A percentile compares a stretch with the other conserved stretches of the same genome.
These are phyloP conservation scores for Silene coronaria DNA, from an alignment of 179 eudicot genomes.

Conservation along the genomic window DNA sequence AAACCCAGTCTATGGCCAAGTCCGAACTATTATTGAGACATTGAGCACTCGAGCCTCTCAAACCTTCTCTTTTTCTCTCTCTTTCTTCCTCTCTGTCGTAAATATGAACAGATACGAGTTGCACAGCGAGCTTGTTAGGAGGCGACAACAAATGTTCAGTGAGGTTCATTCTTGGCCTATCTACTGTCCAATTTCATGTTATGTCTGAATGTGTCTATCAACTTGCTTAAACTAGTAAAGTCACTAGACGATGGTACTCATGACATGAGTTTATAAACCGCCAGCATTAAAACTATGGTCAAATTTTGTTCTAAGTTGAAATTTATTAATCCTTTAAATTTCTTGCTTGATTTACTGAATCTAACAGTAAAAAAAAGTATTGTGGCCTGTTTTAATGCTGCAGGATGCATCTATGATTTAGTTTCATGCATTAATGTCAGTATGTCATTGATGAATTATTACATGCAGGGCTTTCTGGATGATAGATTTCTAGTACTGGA, in stretches of 20 bases:
- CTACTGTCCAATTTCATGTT: not conserved
- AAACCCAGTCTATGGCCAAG: not conserved
- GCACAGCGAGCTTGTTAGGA: not conserved
- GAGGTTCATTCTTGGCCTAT: conserved; percentile 17
- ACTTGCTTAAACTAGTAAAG: too few relatives aligned
- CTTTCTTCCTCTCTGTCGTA: not conserved
- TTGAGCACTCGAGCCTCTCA: not conserved
- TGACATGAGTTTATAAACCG: too few relatives aligned
- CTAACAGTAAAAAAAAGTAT: not conserved
- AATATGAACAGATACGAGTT: not conserved
- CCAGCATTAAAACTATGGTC: not conserved
- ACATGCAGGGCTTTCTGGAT: conserved; percentile 14
- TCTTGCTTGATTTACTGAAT: not conserved
- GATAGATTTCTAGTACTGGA: conserved; percentile 6
- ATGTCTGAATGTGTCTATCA: not conserved
- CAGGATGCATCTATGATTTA: conserved; percentile 2
- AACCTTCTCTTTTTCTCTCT: not conserved
- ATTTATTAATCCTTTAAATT: not conserved
- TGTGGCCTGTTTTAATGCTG: not conserved
- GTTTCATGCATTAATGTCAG: not conserved
- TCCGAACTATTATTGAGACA: not conserved
- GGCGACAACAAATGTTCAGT: not conserved
- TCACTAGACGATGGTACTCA: too few relatives aligned
- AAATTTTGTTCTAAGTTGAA: not conserved
- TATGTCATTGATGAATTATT: not conserved